Conservation (phyloP, 495 filamentous ascomycete species). For the Apodospora peruviana region DNA sequence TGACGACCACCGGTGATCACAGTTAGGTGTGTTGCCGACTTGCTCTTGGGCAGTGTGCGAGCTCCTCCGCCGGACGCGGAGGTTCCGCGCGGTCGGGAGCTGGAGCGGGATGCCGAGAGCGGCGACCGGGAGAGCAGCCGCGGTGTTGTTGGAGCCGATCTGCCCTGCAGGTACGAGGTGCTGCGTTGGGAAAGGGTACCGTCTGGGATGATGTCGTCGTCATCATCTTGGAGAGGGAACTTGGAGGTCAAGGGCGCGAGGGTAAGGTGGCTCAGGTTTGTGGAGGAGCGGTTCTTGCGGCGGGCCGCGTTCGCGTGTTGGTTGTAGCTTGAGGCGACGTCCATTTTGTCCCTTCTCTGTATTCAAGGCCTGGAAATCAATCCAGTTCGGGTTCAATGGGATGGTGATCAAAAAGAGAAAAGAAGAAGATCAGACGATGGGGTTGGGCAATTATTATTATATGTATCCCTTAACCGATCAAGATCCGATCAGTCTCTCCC, state of each 20-base stretch:
- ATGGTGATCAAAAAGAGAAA: too few relatives aligned
- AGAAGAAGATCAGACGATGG: too few relatives aligned
- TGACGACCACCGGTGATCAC: slow-evolving; percentile 12
- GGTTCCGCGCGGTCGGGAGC: slow-evolving; percentile 29
- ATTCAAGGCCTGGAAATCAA: too few relatives aligned
- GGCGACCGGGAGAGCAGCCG: slow-evolving; percentile 50
- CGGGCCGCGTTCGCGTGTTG: slow-evolving; percentile 43
- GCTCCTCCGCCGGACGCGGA: slow-evolving; percentile 19
- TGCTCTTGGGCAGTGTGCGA: slow-evolving; percentile 36
- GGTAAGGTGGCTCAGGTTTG: slow-evolving; percentile 47
- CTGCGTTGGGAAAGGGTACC: slow-evolving; percentile 16
- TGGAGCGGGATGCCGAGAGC: slow-evolving; percentile 29
- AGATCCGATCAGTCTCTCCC: too few relatives aligned
- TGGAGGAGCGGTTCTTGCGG: slow-evolving; percentile 40
- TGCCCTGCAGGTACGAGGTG: slow-evolving; percentile 47
- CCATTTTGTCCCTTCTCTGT: too few relatives aligned
- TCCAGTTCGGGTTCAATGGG: too few relatives aligned
- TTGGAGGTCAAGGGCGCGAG: slow-evolving; percentile 62
- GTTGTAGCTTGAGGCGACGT: slow-evolving; percentile 48
- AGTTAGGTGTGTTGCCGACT: slow-evolving; percentile 40
- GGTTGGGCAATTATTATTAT: too few relatives aligned
- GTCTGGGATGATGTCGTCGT: slow-evolving; percentile 21
- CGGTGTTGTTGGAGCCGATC: slow-evolving; percentile 53
- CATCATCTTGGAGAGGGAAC: slow-evolving; percentile 55
- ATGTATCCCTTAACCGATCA: too few relatives aligned